phyloP scores from a whole-genome alignment of 805 yeast species.

The Blastobotrys americana region DNA sequence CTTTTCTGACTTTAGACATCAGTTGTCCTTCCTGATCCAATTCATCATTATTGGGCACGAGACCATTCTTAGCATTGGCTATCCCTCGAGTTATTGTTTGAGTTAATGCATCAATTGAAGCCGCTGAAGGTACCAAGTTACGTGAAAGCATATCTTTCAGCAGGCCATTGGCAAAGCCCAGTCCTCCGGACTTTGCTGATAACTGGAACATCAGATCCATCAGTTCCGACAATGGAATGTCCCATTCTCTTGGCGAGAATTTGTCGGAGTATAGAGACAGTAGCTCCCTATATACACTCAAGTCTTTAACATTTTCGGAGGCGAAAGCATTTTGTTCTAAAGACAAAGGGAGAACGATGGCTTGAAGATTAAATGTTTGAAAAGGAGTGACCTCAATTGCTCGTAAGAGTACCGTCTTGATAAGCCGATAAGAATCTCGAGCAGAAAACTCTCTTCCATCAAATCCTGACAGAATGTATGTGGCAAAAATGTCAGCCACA shows the following conservation, averaged over 20 bases:
- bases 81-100: slow-evolving; percentile 14
- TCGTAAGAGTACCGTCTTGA: neutral
- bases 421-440: neutral
- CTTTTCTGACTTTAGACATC: slow-evolving; percentile 13
- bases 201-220: slow-evolving; percentile 24
- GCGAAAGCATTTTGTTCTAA: neutral
- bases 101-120: slow-evolving; percentile 20
- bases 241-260: neutral
- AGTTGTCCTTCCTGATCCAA: too few species aligned
- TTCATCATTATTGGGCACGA: slow-evolving; percentile 13
- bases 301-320: neutral
- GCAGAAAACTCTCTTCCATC: neutral
- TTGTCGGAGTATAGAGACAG: neutral
- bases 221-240: slow-evolving; percentile 13
- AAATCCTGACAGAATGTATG: neutral
- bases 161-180: slow-evolving; percentile 18
- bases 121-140: slow-evolving; percentile 14
- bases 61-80: slow-evolving; percentile 13
- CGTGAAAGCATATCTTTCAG: slow-evolving; percentile 9
- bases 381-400: neutral
- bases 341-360: neutral
- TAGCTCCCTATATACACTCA: neutral
- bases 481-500: neutral
- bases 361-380: neutral
- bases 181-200: slow-evolving; percentile 22